These are phyloP conservation scores for Raddia distichophylla DNA, from an alignment of 176 grass and related monocot species.

Conservation along the genomic window DNA sequence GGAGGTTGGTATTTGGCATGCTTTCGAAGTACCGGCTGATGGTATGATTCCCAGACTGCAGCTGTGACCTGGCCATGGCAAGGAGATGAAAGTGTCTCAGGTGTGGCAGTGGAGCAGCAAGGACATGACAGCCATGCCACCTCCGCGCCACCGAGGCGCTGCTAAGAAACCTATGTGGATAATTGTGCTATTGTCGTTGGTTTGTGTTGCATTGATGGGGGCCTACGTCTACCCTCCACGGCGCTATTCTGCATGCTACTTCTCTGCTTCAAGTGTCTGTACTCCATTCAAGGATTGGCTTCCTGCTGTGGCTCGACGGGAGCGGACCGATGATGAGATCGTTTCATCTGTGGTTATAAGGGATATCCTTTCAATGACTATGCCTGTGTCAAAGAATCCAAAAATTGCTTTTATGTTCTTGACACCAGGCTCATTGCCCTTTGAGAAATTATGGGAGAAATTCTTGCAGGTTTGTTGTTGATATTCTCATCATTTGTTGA, in stretches of 20 bases:
- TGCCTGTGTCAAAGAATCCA: conserved; percentile 58
- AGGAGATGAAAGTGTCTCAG: conserved; percentile 65
- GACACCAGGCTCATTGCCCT: conserved; percentile 86
- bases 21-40: conserved; percentile 14
- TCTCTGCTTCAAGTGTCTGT: conserved; percentile 88
- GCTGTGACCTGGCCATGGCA: conserved; percentile 36
- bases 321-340: conserved; percentile 76
- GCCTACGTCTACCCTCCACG: conserved; percentile 86
- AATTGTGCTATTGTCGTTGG: conserved; percentile 69
- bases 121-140: conserved; percentile 68
- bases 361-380: conserved; percentile 72
- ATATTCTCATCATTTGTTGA: conserved; percentile 15
- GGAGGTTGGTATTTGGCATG: conserved; percentile 34
- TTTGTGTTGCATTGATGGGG: conserved; percentile 70
- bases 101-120: conserved; percentile 64
- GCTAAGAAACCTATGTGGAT: conserved; percentile 91
- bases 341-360: conserved; percentile 62
- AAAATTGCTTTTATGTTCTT: conserved; percentile 99
- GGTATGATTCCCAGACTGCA: conserved; percentile 23
- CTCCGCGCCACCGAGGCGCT: conserved; percentile 51
- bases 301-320: conserved; percentile 55
- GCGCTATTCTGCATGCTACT: conserved; percentile 86
- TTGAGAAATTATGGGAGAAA: conserved; percentile 91
- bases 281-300: conserved; percentile 89
- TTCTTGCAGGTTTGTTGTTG: conserved; percentile 70